Base-by-base conservation (phyloP, 2,329 filamentous ascomycete species). In the Rutstroemia sp. region DNA sequence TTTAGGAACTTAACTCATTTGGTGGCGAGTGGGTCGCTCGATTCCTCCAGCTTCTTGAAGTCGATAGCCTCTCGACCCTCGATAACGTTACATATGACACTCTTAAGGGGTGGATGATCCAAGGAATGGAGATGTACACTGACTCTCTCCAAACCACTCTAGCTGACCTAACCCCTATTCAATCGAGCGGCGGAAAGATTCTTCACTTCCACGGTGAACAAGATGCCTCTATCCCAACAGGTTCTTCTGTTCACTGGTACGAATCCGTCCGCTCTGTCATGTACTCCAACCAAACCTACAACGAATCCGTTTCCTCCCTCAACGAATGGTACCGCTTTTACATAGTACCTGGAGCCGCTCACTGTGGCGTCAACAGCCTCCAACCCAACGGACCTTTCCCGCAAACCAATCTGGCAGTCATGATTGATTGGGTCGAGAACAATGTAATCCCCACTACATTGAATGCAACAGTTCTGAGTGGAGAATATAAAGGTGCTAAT, bases 341-440 rank as follows among this genome's bases (percentile, higher is more conserved):
- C 67, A 72, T 81, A 0, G 64, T 82, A 23, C 78, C 79, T 0
- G 78, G 78, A 27, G 78, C 75, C 0, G 77, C 70, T 0, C 78
- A 81, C 68, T 83, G 79, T 59, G 68, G 71, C 0, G 63, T 68
- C 34, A 80, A 78, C 67, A 56, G 66, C 4, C 67, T 73, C 1
- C 73, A 77, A 67, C 75, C 75, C 0, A 30, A 30, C 17, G 57
- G 56, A 3, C 60, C 59, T 0, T 64, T 57, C 48, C 57, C 57
- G 16, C 75, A 82, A 61, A 83, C 82, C 5, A 84, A 88, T 45
- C 81, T 88, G 68, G 81, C 84, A 2, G 87, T 83, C 2, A 81
- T 83, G n/a, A 87, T 89, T 65, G 82, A 88, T 65, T 87, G 77
- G 64, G 73, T 89, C 7, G 79, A 78, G 60, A 88, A 87, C 60